Base-by-base conservation (phyloP, 2,329 filamentous ascomycete species). In the Clonostachys chloroleuca region DNA sequence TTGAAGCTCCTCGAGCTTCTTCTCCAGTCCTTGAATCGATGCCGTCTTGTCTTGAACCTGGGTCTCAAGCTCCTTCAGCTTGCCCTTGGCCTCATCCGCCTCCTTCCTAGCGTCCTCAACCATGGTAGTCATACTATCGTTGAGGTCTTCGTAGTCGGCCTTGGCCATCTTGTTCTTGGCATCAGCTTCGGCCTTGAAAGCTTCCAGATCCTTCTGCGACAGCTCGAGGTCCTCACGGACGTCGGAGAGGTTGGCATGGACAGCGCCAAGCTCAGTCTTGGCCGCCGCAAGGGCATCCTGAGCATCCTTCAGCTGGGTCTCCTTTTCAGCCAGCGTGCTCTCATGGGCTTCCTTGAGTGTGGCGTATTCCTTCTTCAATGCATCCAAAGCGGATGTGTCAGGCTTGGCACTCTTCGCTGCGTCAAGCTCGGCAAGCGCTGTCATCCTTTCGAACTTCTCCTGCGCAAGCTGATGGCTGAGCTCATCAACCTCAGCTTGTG, bases 61-160 rank as follows among this genome's bases (percentile, higher is more conserved):
- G 17, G 24, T 12, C 17, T 39, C 13, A 18, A 75, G 9, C 35
- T 71, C 71, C 13, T 74, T 67, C 42, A 78, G 65, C 64, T 74
- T 69, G 47, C 72, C 66, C 59, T 79, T 72, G 42, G 73, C 66
- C 16, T 69, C 69, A 72, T 74, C 78, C 44, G 73, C 69, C 65
- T 75, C 79, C 56, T 61, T 71, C 55, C 77, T 72, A 45, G 77
- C 76, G 56, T 84, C 80, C 59, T 84, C 80, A 3, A 83, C 71
- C 46, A 84, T 66, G 54, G 77, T 65, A 5, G 77, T 82, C 69
- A 85, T 73, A 50, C 76, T 81, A 45, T 85, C 80, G 58, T 81
- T 78, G 67, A 85, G 77, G 52, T 83, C 80, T 58, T 78, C 74
- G 62, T 81, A 83, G 59, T 83, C 79, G n/a, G 74, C 70, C 60